Base-by-base conservation (phyloP, 164 flowering plant genomes). In the Umbilicus rupestris region DNA sequence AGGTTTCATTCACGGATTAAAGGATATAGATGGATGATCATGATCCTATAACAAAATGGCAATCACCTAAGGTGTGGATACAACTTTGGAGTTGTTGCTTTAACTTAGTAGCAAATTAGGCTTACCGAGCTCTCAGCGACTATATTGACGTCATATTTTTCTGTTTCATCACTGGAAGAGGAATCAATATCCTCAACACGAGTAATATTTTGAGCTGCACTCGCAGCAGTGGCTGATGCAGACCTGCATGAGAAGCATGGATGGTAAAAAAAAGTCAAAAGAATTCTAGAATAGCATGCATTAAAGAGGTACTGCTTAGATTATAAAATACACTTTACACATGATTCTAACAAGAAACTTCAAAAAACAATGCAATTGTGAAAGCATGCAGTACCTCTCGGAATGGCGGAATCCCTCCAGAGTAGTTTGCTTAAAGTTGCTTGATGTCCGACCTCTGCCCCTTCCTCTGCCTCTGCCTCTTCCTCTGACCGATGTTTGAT, bases 351-450 rank as follows among this genome's bases (percentile, higher is more conserved):
- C 41, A 5, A 15, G 26, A 0, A 30, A 33, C 24, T n/a, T n/a
- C 8, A 22, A 33, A 33, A 62, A 15, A 62, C 12, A 22, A 62
- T 17, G 35, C 6, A 63, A 20, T n/a, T 9, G 17, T n/a, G 26
- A 63, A 63, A n/a, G 39, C 17, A 52, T 16, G 28, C 35, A 9
- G 7, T 39, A 92, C 97, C 99, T 88, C 55, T 79, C 78, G 63
- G 97, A 85, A 44, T 69, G 86, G 19, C 90, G 96, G 66, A 83
- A 78, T 28, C 82, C 81, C 78, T 92, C 92, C 66, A 95, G 89
- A 59, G 97, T 91, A 33, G 94, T 88, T 79, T 95, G 99, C 83
- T 87, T 95, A 73, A 95, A 74, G 75, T 68, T 78, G 70, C 73
- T 78, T 17, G 92, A 58, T 17, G 78, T 83, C 64, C 87, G 76